Base-by-base conservation (phyloP, 1,139 yeast species). In the Scheffersomyces segobiensis region DNA sequence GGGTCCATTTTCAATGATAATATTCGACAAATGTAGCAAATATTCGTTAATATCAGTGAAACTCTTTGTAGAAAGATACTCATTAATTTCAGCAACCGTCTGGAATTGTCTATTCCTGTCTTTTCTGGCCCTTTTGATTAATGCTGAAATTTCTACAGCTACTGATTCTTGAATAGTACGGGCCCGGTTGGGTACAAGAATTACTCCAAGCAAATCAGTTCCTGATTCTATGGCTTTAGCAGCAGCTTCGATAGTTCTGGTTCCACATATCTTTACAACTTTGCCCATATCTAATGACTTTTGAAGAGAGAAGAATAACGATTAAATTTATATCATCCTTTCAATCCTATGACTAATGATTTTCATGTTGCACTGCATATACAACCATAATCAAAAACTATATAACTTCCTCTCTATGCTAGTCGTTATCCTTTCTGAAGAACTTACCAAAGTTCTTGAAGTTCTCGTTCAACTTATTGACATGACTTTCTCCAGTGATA, bases 211-310 rank as follows among this genome's bases (percentile, higher is more conserved):
- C 56, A 92, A 72, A 63, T 89, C 85, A 0, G 98, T 93, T 0
- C 96, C 96, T 17, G 79, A 66, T 0, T 82, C 84, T 0, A 92
- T 75, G 0, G 98, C 98, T 3, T 68, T 70, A 46, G 74, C 62
- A 0, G 98, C 98, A 0, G 92, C 91, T 53, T 86, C 89, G 0
- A 75, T 70, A 2, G 89, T 80, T 65, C 84, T 84, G 26, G 93
- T 70, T 0, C 99, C 99, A 72, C 99, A 95, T 3, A 93, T 87
- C 70, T 95, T 95, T 19, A 90, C 88, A 21, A 86, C 51, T 54
- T 60, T 66, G 46, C 65, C 17, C 67, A 64, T 65, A 71, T 70
- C 54, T 21, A 63, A 67, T 60, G 21, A n/a, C 18, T n/a, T 52
- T 21, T 18, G 39, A 24, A 4, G 32, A 24, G 3, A 24, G 32